These are phyloP conservation scores for Pichia paraexigua DNA, from an alignment of 805 yeast genomes.

Conservation along the genomic window DNA sequence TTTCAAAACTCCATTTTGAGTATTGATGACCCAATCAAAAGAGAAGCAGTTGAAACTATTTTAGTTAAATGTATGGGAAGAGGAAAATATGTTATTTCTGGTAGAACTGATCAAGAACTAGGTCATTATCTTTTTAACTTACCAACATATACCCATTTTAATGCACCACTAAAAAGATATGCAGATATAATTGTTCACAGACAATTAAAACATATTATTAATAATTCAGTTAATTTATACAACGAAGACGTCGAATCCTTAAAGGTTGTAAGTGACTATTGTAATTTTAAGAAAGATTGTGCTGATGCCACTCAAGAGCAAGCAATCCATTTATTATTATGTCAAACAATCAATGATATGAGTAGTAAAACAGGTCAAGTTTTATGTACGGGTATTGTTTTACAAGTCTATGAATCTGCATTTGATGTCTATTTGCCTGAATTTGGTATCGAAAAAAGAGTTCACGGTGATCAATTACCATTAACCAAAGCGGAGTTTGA, in stretches of 20 bases:
- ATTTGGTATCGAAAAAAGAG: constrained; percentile 90
- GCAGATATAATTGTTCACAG: constrained; percentile 91
- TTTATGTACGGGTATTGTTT: constrained; percentile 75
- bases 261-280: constrained; percentile 80
- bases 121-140: constrained; percentile 76
- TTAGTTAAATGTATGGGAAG: constrained; percentile 75
- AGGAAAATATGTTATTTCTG: constrained; percentile 85
- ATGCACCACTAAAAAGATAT: constrained; percentile 86
- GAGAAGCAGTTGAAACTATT: constrained; percentile 72
- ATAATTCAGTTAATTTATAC: constrained; percentile 31
- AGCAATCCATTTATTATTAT: constrained; percentile 76
- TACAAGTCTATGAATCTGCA: constrained; percentile 92
- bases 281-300: constrained; percentile 93
- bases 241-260: constrained; percentile 57
- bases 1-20: constrained; percentile 62
- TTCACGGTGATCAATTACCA: constrained; percentile 96
- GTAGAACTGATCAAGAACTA: constrained; percentile 71
- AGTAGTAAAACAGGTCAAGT: constrained; percentile 68
- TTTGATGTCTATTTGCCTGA: constrained; percentile 91
- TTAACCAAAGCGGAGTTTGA: constrained; percentile 88
- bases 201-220: constrained; percentile 67
- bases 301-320: constrained; percentile 92
- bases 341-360: constrained; percentile 77
- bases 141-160: constrained; percentile 87
- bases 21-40: constrained; percentile 51